phyloP scores from a whole-genome alignment of 2,329 filamentous ascomycete species.

The Trichoderma sp. region DNA sequence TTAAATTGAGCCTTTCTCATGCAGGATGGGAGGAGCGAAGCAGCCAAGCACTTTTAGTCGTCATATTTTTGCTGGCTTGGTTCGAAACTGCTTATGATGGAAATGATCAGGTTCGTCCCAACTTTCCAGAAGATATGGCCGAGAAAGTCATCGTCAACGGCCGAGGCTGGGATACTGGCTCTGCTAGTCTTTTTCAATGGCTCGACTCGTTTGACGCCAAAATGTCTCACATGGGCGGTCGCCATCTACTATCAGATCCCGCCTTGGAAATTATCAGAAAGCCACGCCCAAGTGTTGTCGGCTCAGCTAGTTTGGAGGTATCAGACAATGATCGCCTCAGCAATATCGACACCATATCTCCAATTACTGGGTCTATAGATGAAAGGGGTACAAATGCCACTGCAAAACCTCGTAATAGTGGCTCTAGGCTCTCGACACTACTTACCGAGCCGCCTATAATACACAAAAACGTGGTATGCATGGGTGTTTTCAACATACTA shows the following conservation, averaged over 20 bases:
- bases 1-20: slow-evolving; percentile 5
- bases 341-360: not conserved
- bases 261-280: slow-evolving; percentile 8
- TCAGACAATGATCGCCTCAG: not conserved
- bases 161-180: not conserved
- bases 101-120: slow-evolving; percentile 4
- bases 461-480: slow-evolving; percentile 2
- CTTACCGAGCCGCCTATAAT: not conserved
- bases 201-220: slow-evolving; percentile 17
- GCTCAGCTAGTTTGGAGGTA: not conserved
- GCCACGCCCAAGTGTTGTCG: not conserved
- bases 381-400: not conserved
- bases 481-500: slow-evolving; percentile 9
- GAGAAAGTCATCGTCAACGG: slow-evolving; percentile 4
- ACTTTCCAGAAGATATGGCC: slow-evolving; percentile 3
- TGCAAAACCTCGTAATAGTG: not conserved
- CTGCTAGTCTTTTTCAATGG: slow-evolving; percentile 9
- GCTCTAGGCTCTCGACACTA: not conserved
- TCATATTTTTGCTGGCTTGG: slow-evolving; percentile 1
- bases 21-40: slow-evolving; percentile 13
- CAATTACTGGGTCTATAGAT: not conserved
- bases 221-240: slow-evolving; percentile 14
- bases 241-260: not conserved
- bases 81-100: slow-evolving; percentile 11
- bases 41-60: not conserved